Base-by-base conservation (phyloP, 2,329 filamentous ascomycete species). In the Phoma sp. region DNA sequence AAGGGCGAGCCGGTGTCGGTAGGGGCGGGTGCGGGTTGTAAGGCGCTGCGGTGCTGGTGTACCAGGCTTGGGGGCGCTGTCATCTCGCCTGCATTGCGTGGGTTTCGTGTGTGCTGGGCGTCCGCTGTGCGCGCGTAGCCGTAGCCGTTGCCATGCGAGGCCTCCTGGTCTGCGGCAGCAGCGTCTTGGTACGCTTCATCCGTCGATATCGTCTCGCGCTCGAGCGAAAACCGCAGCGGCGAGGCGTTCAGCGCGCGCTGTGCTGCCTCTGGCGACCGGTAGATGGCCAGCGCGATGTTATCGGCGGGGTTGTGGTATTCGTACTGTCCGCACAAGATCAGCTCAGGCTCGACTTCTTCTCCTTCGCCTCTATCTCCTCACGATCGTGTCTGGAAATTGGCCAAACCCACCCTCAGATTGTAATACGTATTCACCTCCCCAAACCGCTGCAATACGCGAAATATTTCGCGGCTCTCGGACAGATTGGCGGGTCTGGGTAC, bases 401-500 rank as follows among this genome's bases (percentile, higher is more conserved):
- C 7, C 29, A 29, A 18, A 62, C 69, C 11, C 50, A 77, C 76
- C 47, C 70, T 74, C 37, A 82, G 71, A 59, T 74, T 75, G 59
- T 77, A 77, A 70, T 75, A 83, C 59, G 77, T 76, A 58, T 75
- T 75, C 39, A 83, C 71, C 45, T 81, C 78, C 35, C 80, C 80
- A 58, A 80, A 82, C 47, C 75, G 72, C 57, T 79, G 76, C 48
- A 82, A 66, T 47, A 82, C 66, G 33, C 77, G 75, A 37, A 80
- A 67, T 36, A 83, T 75, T 60, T 81, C 76, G 40, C 80, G 75
- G 49, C 78, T 80, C 51, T 82, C 80, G n/a, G 73, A 74, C 24
- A 82, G 62, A 58, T 77, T 78, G 23, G 77, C 69, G 0, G 79
- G 78, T 1, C 78, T 77, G 4, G 80, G 80, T 14, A 74, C 66